Base-by-base conservation (phyloP, 345 rosid genomes). In the Linum lewisii region DNA sequence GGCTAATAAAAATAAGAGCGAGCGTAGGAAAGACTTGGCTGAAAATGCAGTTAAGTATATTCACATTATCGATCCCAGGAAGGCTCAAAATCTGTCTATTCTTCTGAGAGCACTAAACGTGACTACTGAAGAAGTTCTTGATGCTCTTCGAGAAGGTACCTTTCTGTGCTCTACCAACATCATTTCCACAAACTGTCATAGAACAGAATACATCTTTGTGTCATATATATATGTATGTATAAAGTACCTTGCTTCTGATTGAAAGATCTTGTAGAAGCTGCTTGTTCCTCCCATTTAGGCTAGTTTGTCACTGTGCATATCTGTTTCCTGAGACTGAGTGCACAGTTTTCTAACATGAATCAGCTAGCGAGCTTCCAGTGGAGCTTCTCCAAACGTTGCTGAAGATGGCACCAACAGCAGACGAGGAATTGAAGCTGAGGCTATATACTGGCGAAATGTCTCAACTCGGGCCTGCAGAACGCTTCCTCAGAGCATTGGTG, bases 101-200 rank as follows among this genome's bases (percentile, higher is more conserved):
- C 74, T 70, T 65, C 49, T 70, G 22, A 61, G 63, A 18, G 74
- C 74, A 56, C 56, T 70, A 52, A 70, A 70, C 49, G 69, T 70
- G 59, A 70, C 74, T 8, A 54, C 66, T 4, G 69, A 65, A 21
- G 74, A 70, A 57, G 69, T 70, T 22, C 52, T 69, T 20, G 65
- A 64, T 44, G 67, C 73, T 20, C 42, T 69, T 32, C 61, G 36
- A 69, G 68, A 69, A 59, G 68, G 73, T 69, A 62, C 59, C 49
- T 58, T 26, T 24, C 51, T 42, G 22, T 6, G 32, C 56, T 54
- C 44, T 11, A 14, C 22, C 25, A 63, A 37, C 24, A 23, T 24
- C 22, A 22, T 21, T 50, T 6, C 24, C 14, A 18, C n/a, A n/a
- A 26, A 24, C 16, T 6, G 42, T 42, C 24, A 20, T n/a, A 22